Percentiles rank a stretch among this genome's conserved stretches.
phyloP scores from a whole-genome alignment of 768 basidiomycete species.

The Nevesoporus exiguus region DNA sequence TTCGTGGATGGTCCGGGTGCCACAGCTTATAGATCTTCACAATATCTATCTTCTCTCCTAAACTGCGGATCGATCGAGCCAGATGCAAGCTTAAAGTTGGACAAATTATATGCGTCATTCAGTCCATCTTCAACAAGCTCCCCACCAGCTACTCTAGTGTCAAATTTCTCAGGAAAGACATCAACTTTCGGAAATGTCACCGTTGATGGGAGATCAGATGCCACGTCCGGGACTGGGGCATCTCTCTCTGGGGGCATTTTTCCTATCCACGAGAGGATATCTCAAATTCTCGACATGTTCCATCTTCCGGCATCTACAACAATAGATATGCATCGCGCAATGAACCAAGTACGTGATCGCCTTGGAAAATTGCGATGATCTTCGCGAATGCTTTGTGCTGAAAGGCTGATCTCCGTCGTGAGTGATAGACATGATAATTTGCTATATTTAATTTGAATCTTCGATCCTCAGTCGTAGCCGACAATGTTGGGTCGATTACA shows the following conservation, averaged over 20 bases:
- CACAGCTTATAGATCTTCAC: slow-evolving; percentile 65
- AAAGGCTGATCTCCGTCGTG: slow-evolving; percentile 2
- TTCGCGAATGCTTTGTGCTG: background rate
- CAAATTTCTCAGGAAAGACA: slow-evolving; percentile 10
- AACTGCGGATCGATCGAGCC: slow-evolving; percentile 55
- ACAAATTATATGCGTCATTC: slow-evolving; percentile 48
- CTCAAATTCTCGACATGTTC: slow-evolving; percentile 46
- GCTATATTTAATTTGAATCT: slow-evolving; percentile 5
- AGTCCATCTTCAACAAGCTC: slow-evolving; percentile 16
- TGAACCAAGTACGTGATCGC: slow-evolving; percentile 51
- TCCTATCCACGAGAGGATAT: slow-evolving; percentile 52
- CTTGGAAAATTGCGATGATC: slow-evolving; percentile 15
- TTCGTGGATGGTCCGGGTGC: background rate
- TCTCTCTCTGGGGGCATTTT: slow-evolving; percentile 34
- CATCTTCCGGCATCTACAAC: slow-evolving; percentile 42
- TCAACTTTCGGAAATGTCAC: background rate
- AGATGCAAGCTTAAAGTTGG: slow-evolving; percentile 50
- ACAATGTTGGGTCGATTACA: background rate
- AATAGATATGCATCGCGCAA: slow-evolving; percentile 57
- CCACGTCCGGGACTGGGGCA: slow-evolving; percentile 1
- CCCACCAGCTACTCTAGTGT: slow-evolving; percentile 7
- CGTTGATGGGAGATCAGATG: slow-evolving; percentile 1
- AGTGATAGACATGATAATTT: slow-evolving; percentile 12
- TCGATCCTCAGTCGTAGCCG: background rate
- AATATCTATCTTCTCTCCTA: slow-evolving; percentile 61